Base-by-base conservation (phyloP, 2,329 filamentous ascomycete species). In the Cladosporium sp. region DNA sequence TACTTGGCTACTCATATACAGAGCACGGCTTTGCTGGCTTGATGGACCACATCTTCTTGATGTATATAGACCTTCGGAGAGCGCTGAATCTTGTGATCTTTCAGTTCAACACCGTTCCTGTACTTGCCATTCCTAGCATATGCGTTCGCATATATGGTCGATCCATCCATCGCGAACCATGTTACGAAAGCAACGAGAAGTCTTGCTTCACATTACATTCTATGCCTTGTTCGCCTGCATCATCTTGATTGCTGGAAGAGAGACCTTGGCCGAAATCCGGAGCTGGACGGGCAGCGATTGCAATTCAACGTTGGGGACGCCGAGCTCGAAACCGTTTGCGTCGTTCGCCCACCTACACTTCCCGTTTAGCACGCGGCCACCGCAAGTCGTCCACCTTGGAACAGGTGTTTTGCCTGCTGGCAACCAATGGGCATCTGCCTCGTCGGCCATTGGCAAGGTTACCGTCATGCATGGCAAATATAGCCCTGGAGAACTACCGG, bases 381-480 rank as follows among this genome's bases (percentile, higher is more conserved):
- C 55, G 4, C 32, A 41, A 28, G 21, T 59, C 34, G 15, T 59
- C 5, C 55, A 59, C 15, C 55, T 59, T n/a, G 55, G 55, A n/a
- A 41, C 55, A 41, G 55, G 44, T 28, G 32, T 28, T 3, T 15
- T 59, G 12, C 55, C 41, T 18, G 41, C 41, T 4, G 10, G 41
- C 34, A 21, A 28, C 26, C 36, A 41, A 4, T 30, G 36, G 41
- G 41, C n/a, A 21, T 47, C 21, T n/a, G 12, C 32, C n/a, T 14
- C 55, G 41, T 38, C 55, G 12, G 5, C 21, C 5, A 32, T 60
- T 21, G 58, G 58, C 36, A 60, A 47, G 18, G 44, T 38, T 26
- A 60, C 58, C 12, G n/a, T 28, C 36, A 60, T 60, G 36, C 38
- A 60, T 30, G 58, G 58, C 24, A 47, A 44, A 28, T 60, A 47